Conservation (phyloP, 129 eudicot genomes). For the Apium graveolens region DNA sequence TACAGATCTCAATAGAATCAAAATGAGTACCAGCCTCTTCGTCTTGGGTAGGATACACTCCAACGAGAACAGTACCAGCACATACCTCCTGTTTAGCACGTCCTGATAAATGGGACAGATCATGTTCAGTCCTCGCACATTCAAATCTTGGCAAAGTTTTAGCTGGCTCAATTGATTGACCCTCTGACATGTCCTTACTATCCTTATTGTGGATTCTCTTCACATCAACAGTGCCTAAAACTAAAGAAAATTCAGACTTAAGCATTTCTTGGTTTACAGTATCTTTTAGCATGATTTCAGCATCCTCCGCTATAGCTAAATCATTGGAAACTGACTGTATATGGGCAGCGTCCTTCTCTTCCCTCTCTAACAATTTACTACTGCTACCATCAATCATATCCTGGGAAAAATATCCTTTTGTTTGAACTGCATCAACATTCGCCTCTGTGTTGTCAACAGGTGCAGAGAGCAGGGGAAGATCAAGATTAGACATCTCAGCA, state of each 20-base stretch:
- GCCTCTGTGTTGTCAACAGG: constrained; percentile 11
- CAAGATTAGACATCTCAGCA: constrained; percentile 9
- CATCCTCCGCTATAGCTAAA: constrained; percentile 28
- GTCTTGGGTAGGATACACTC: constrained; percentile 4
- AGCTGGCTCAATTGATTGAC: constrained; percentile 22
- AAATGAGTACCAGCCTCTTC: not conserved
- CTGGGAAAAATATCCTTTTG: not conserved
- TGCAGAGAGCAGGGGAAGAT: constrained; percentile 8
- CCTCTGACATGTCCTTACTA: not conserved
- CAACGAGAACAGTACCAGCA: not conserved
- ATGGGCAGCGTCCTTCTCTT: not conserved
- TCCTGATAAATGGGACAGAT: constrained; percentile 16
- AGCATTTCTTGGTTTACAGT: constrained; percentile 22
- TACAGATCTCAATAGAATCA: constrained; percentile 3
- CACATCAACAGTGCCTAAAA: too few species aligned
- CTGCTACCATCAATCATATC: not conserved
- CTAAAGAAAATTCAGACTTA: constrained; percentile 17
- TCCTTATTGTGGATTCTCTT: constrained; percentile 6
- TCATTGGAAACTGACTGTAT: constrained; percentile 24
- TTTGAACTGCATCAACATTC: constrained; percentile 4
- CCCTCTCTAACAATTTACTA: not conserved
- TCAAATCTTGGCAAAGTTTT: not conserved
- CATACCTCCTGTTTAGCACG: constrained; percentile 8
- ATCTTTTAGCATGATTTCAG: constrained; percentile 32
- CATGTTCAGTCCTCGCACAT: not conserved